Conservation (phyloP, 1,139 yeast genomes). For the Maudiozyma humilis region DNA sequence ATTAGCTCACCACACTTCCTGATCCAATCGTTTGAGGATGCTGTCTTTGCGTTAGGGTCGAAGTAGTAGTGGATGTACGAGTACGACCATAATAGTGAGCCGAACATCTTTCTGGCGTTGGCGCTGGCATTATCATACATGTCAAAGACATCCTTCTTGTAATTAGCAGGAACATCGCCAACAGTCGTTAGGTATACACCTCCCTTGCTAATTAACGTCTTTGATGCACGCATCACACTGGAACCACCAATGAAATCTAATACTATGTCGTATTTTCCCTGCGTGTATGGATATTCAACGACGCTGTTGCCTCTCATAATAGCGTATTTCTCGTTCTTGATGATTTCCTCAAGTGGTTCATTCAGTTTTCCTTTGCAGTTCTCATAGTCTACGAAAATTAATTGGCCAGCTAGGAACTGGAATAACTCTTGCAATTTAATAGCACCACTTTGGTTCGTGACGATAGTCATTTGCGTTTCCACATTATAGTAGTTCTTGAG, state of each 20-base stretch:
- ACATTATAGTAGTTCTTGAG: conserved; percentile 42
- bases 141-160: conserved; percentile 32
- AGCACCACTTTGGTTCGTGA: conserved; percentile 33
- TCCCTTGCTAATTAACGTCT: conserved; percentile 32
- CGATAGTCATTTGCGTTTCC: conserved; percentile 38
- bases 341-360: conserved; percentile 25
- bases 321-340: conserved; percentile 21
- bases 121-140: conserved; percentile 34
- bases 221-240: conserved; percentile 29
- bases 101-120: conserved; percentile 34
- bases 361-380: conserved; percentile 26
- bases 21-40: conserved; percentile 30
- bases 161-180: conserved; percentile 42
- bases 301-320: conserved; percentile 27
- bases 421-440: conserved; percentile 25
- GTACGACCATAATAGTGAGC: conserved; percentile 31
- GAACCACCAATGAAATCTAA: conserved; percentile 46
- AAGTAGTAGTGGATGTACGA: conserved; percentile 33
- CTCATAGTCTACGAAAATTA: conserved; percentile 28
- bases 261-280: conserved; percentile 37
- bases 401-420: conserved; percentile 25
- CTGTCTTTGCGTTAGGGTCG: conserved; percentile 26
- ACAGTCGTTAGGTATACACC: conserved; percentile 47
- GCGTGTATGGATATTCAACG: conserved; percentile 23
- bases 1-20: conserved; percentile 36